Evolutionary conservation across 1,284 basidiomycete genomes (phyloP), one percentile per base, ranked within the genome.

Genomic region (Puccinia polysora): DNA sequence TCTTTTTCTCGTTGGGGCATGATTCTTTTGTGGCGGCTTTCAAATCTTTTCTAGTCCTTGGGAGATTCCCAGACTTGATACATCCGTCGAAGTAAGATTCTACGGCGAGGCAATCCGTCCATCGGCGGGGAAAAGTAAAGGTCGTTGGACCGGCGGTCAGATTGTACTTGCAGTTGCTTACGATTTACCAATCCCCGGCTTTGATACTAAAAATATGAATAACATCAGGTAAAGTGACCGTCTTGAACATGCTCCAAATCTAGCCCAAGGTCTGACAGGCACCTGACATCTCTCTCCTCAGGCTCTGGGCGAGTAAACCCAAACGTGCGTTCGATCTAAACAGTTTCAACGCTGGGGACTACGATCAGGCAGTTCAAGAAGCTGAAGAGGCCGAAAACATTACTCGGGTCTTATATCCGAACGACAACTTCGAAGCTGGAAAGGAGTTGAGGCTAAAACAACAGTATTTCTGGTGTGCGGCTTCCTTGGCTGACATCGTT

Each of bases 361-460:
- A 96, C 78, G 89, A 91, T 77, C 86, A 83, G 38, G 89, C 91
- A 4, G 88, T 96, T 25, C 87, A 89, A 77, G 84, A 89, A 1
- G 89, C 88, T 47, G 91, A 91, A 80, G 87, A 88, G 76, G 92
- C 93, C 6, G 89, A 88, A 75, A 91, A 89, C 52, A 94, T 97
- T 78, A 95, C 91, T 2, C 86, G 89, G 14, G 91, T 93, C 4
- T 83, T 2, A 30, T 5, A 15, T 47, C 32, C 30, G 4, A 8
- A 56, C 20, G 38, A 34, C 63, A 74, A 76, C 64, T 63, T 60
- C 63, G 73, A 73, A 32, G 88, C 88, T 73, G 92, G 92, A 74
- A 95, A 95, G 80, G 89, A 92, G 79, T 83, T 95, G 34, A 87
- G 92, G 73, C 84, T 96, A 75, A 94, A 95, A 83, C 92, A 96